Base-by-base conservation (phyloP, 768 basidiomycete species). In the Lentinula edodes region DNA sequence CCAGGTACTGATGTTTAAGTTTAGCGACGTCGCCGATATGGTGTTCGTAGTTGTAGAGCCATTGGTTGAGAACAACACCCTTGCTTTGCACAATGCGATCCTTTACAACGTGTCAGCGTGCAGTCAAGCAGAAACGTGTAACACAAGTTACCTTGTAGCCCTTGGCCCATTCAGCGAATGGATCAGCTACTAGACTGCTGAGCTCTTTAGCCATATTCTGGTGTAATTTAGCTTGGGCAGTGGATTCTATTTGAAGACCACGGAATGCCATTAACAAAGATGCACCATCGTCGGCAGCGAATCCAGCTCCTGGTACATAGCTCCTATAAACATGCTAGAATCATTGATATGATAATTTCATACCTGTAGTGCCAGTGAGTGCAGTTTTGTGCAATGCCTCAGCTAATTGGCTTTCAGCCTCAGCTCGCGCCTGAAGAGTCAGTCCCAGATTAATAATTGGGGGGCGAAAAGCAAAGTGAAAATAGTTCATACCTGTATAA, bases 241-340 rank as follows among this genome's bases (percentile, higher is more conserved):
- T 69, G 7, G 89, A 85, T 72, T 94, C 91, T 63, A 80, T 79
- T 68, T 93, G 90, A 41, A 94, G 80, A 15, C 91, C 90, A 13
- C 85, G 86, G 72, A 94, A 91, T 1, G 90, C 82, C 76, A 89
- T 83, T 46, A 89, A 80, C 13, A 94, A 75, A 1, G 92, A 91
- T 18, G 92, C 92, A 8, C 92, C 92, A 63, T 93, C 92, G 67
- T 94, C 92, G n/a, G 79, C 82, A 61, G 76, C 76, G 67, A 93
- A 95, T 34, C 88, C 91, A 6, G 78, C 77, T 63, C 80, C 86
- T 87, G 64, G 34, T 23, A 59, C 23, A 13, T 41, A 13, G 34
- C 18, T 56, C 43, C 46, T 59, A 15, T 59, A 34, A 59, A n/a
- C 45, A n/a, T 35, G 45, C 63, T 57, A 60, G 38, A 45, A 64